A percentile compares a stretch with the other conserved stretches of the same genome.
phyloP scores from a whole-genome alignment of 192 early-diverging fungal genomes.

The Coemansia sp. region DNA sequence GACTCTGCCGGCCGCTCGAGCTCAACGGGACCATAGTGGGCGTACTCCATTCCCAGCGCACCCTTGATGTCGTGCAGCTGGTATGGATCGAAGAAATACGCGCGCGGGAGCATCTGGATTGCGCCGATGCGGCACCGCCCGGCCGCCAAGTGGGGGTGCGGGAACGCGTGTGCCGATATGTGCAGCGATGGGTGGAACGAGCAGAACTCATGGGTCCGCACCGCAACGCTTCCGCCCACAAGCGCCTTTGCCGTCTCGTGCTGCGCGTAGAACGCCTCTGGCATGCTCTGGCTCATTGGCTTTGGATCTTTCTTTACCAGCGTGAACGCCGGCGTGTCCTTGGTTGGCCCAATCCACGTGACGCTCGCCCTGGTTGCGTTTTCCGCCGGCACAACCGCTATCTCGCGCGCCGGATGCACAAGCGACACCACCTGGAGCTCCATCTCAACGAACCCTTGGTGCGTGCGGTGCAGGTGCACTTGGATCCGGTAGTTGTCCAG shows the following conservation, averaged over 20 bases:
- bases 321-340: slow-evolving; percentile 8
- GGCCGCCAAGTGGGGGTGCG: background rate
- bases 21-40: slow-evolving; percentile 35
- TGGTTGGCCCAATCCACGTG: slow-evolving; percentile 38
- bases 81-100: slow-evolving; percentile 55
- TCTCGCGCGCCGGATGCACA: slow-evolving; percentile 25
- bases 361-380: slow-evolving; percentile 29
- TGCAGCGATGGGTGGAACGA: slow-evolving; percentile 46
- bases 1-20: slow-evolving; percentile 48
- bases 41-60: slow-evolving; percentile 8
- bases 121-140: slow-evolving; percentile 22
- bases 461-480: slow-evolving; percentile 25
- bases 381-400: slow-evolving; percentile 19
- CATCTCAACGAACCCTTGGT: slow-evolving; percentile 32
- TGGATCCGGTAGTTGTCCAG: slow-evolving; percentile 49
- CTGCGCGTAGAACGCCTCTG: slow-evolving; percentile 24
- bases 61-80: slow-evolving; percentile 31
- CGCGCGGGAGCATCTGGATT: slow-evolving; percentile 25
- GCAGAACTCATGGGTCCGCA: slow-evolving; percentile 20
- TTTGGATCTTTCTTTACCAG: slow-evolving; percentile 3
- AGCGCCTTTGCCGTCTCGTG: slow-evolving; percentile 14
- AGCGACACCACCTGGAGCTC: slow-evolving; percentile 32
- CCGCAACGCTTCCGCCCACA: slow-evolving; percentile 12
- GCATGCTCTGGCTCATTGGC: slow-evolving; percentile 11
- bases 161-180: slow-evolving; percentile 12